Evolutionary conservation across 2,329 filamentous ascomycete species (phyloP).

Genomic region (Proliferodiscus dingleyae): DNA sequence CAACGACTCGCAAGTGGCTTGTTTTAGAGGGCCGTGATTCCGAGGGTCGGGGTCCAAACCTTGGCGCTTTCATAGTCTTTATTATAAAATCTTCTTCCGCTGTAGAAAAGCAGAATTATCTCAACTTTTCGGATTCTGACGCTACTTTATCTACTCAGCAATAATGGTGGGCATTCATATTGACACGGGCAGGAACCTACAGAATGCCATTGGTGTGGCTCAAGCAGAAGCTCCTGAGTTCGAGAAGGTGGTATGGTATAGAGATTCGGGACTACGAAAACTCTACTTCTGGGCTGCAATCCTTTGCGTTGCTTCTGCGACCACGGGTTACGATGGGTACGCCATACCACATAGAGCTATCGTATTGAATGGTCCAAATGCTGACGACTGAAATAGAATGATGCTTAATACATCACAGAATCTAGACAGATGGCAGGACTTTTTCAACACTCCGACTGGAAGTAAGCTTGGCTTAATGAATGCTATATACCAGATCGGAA

Average conservation of each 20-base stretch:
- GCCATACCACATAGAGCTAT: too few species aligned
- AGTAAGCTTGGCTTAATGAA: slow-evolving; percentile 40
- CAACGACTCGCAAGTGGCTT: too few species aligned
- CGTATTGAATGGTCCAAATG: too few species aligned
- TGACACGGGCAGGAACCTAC: background rate
- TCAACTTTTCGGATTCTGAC: background rate
- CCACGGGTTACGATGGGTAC: slow-evolving; percentile 56
- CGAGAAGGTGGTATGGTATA: slow-evolving; percentile 51
- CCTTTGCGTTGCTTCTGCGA: slow-evolving; percentile 55
- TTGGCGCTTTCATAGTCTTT: background rate
- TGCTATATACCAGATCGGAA: slow-evolving; percentile 39
- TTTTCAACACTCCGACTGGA: slow-evolving; percentile 40
- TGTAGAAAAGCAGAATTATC: background rate
- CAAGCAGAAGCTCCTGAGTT: slow-evolving; percentile 45
- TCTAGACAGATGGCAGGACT: slow-evolving; percentile 48
- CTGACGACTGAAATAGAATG: slow-evolving; percentile 32
- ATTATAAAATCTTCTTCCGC: background rate
- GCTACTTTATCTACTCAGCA: background rate
- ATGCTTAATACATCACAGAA: slow-evolving; percentile 56
- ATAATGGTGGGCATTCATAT: slow-evolving; percentile 8
- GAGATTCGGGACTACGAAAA: slow-evolving; percentile 51
- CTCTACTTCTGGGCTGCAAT: slow-evolving; percentile 50
- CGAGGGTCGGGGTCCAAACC: too few species aligned
- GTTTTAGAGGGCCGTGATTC: too few species aligned
- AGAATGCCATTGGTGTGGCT: slow-evolving; percentile 21